Evolutionary conservation across 345 rosid genomes (phyloP).

Genomic region (Gossypium mustelinum): DNA sequence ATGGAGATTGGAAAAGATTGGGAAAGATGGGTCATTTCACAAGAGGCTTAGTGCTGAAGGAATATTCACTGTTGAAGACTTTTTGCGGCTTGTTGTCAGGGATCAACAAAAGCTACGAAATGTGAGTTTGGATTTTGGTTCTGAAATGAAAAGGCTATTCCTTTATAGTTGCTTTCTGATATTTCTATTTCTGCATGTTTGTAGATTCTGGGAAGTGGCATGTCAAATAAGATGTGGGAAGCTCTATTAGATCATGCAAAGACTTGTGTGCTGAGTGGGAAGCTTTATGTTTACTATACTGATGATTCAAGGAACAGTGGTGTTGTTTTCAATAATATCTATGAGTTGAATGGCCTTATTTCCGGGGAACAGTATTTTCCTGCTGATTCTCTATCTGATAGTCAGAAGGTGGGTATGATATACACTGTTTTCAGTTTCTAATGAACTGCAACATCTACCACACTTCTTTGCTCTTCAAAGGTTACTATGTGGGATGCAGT

Average conservation of each 20-base stretch:
- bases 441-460: background rate
- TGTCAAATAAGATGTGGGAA: slow-evolving; percentile 99
- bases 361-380: slow-evolving; percentile 79
- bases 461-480: background rate
- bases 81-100: slow-evolving; percentile 65
- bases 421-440: background rate
- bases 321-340: slow-evolving; percentile 80
- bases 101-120: slow-evolving; percentile 67
- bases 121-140: slow-evolving; percentile 50
- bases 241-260: slow-evolving; percentile 92
- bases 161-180: slow-evolving; percentile 24
- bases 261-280: slow-evolving; percentile 82
- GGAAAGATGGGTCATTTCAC: slow-evolving; percentile 98
- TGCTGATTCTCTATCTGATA: slow-evolving; percentile 76
- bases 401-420: slow-evolving; percentile 66
- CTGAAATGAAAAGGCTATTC: slow-evolving; percentile 13
- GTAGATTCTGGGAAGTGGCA: slow-evolving; percentile 97
- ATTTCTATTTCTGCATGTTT: slow-evolving; percentile 12
- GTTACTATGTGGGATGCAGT: background rate
- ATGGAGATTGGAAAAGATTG: slow-evolving; percentile 98
- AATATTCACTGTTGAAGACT: slow-evolving; percentile 71
- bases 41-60: slow-evolving; percentile 52
- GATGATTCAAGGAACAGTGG: slow-evolving; percentile 81
- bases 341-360: slow-evolving; percentile 76
- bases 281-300: slow-evolving; percentile 76